phyloP scores from a whole-genome alignment of 2,329 filamentous ascomycete genomes.

The Alternaria gansuensis region DNA sequence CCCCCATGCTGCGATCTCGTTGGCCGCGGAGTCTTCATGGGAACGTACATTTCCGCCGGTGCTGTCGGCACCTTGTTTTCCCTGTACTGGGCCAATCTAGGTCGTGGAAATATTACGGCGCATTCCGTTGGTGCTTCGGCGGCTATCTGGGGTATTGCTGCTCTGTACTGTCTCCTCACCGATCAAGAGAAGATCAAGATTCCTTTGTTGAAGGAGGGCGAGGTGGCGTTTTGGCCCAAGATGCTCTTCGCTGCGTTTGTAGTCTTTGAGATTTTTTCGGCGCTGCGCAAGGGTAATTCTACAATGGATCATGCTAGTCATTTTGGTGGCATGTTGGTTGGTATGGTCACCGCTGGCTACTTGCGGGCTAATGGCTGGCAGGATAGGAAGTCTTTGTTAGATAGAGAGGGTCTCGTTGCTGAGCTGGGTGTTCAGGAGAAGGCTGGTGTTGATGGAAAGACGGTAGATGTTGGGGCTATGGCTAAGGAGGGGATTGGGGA shows the following conservation, averaged over 20 bases:
- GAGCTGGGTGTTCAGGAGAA: conserved; percentile 22
- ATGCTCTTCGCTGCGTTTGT: conserved; percentile 43
- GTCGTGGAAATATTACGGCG: conserved; percentile 37
- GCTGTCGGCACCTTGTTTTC: conserved; percentile 43
- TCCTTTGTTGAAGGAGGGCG: conserved; percentile 41
- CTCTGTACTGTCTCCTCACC: conserved; percentile 45
- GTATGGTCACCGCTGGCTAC: conserved; percentile 38
- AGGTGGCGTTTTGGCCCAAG: conserved; percentile 45
- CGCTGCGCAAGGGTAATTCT: conserved; percentile 20
- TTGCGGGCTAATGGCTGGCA: conserved; percentile 40
- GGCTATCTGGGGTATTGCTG: conserved; percentile 46
- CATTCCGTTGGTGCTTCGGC: conserved; percentile 48
- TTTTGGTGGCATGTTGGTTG: conserved; percentile 47
- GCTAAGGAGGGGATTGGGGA: conserved; percentile 36
- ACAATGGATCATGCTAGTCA: conserved; percentile 50
- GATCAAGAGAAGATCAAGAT: conserved; percentile 45
- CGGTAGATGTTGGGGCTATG: conserved; percentile 37
- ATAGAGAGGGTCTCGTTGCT: background rate
- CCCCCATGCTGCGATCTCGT: conserved; percentile 53
- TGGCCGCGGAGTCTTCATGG: conserved; percentile 48
- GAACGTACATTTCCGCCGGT: conserved; percentile 48
- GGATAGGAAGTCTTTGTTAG: conserved; percentile 19
- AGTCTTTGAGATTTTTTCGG: conserved; percentile 34
- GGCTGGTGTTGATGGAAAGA: conserved; percentile 29
- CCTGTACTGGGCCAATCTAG: conserved; percentile 49